Base-by-base conservation (phyloP, 805 yeast species). In the Blastobotrys mokoenaii region DNA sequence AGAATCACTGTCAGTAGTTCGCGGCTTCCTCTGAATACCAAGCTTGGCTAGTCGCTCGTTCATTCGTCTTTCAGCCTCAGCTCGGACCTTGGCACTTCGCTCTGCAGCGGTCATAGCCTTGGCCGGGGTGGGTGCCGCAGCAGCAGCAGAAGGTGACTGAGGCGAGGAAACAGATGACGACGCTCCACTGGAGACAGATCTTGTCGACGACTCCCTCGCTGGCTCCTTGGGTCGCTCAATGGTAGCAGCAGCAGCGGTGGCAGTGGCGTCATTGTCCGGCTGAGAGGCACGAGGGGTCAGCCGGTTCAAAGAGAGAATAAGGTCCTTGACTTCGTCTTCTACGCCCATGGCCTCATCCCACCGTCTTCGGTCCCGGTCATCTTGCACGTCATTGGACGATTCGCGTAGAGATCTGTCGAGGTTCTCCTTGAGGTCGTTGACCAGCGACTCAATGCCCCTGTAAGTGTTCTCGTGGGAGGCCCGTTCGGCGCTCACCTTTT, bases 341-440 rank as follows among this genome's bases (percentile, higher is more conserved):
- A 87, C 80, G 34, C 89, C 95, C 34, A 79, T 67, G 10, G 95
- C 96, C 39, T 77, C 72, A 50, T 84, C 96, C 86, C 89, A 89
- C 57, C 82, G 80, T 31, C 77, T 72, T 38, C 76, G 72, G 3
- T 82, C 83, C n/a, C 72, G 56, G 35, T 67, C 70, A 15, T 40
- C 51, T 11, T 51, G 49, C 11, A 60, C 52, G 34, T 61, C 67
- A 2, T 51, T 56, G 2, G 54, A 43, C 8, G 72, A 48, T 54
- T 35, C 72, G 38, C 72, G 67, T 51, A 77, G 66, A 34, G 63
- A 55, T 4, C 61, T 53, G 17, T 70, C 69, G 45, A 76, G 63
- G 4, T 74, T 77, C 6, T 69, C 70, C 60, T 74, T 78, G 41
- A 87, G 66, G 8, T 78, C 81, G 48, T 74, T 73, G 51, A 88